These are phyloP conservation scores for Ceratonia siliqua DNA, from an alignment of 306 rosid genomes.

Conservation along the genomic window DNA sequence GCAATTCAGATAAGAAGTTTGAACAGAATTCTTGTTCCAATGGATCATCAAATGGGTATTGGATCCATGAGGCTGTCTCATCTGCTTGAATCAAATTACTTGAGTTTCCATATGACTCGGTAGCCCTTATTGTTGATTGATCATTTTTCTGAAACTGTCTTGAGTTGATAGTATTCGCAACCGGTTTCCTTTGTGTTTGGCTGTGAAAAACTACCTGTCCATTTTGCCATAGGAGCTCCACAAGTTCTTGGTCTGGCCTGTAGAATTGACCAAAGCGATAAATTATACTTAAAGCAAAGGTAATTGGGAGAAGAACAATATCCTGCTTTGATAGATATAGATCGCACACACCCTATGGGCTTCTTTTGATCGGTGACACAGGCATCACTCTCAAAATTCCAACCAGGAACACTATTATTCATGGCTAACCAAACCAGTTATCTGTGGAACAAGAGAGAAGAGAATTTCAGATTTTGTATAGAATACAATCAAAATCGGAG, in stretches of 20 bases:
- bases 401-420: constrained; percentile 63
- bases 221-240: constrained; percentile 86
- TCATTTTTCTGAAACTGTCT: constrained; percentile 57
- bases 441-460: constrained; percentile 43
- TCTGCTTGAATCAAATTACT: constrained; percentile 66
- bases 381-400: constrained; percentile 67
- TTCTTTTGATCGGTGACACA: constrained; percentile 62
- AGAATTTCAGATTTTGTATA: constrained; percentile 26
- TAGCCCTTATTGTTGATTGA: constrained; percentile 44
- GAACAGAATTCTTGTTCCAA: constrained; percentile 78
- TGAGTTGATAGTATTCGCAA: constrained; percentile 27
- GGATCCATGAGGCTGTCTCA: constrained; percentile 72
- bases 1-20: constrained; percentile 58
- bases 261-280: constrained; percentile 33
- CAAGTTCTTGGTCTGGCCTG: constrained; percentile 77
- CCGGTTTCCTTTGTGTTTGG: constrained; percentile 59
- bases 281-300: constrained; percentile 30
- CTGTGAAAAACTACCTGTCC: constrained; percentile 82
- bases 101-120: constrained; percentile 56
- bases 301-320: constrained; percentile 23
- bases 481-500: neutral
- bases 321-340: constrained; percentile 29
- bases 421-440: constrained; percentile 49
- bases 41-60: constrained; percentile 71
- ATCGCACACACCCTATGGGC: constrained; percentile 62